Conservation (phyloP, 164 flowering plant genomes). For the Tinospora cordifolia region DNA sequence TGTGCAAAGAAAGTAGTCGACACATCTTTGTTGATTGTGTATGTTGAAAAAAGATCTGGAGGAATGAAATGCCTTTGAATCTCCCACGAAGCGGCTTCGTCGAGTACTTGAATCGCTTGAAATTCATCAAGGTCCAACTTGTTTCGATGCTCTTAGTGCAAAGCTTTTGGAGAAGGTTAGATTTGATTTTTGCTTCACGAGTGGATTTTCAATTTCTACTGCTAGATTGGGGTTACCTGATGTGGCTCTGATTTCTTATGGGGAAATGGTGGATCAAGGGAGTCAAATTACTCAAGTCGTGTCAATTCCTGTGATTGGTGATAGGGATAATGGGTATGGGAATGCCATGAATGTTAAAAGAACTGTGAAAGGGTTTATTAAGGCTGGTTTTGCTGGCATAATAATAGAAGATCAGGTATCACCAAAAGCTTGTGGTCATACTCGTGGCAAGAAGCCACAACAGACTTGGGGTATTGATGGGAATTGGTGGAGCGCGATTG, state of each 20-base stretch:
- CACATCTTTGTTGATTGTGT: too few relatives aligned
- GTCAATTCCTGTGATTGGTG: slow-evolving; percentile 91
- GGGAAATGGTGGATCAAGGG: slow-evolving; percentile 95
- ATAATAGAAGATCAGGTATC: slow-evolving; percentile 93
- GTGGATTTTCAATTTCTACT: slow-evolving; percentile 86
- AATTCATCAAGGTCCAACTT: slow-evolving; percentile 82
- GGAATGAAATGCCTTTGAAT: slow-evolving; percentile 1
- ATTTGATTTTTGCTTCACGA: slow-evolving; percentile 67
- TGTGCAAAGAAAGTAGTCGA: too few relatives aligned
- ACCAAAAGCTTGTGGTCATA: slow-evolving; percentile 98
- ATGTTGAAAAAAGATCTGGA: too few relatives aligned
- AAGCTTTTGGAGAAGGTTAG: slow-evolving; percentile 77
- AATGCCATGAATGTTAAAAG: slow-evolving; percentile 98
- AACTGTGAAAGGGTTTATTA: slow-evolving; percentile 79
- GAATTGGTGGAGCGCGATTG: too few relatives aligned
- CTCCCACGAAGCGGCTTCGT: slow-evolving; percentile 62
- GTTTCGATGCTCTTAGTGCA: slow-evolving; percentile 92
- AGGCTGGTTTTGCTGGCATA: slow-evolving; percentile 90
- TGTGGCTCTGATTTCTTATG: slow-evolving; percentile 76
- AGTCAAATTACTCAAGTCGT: slow-evolving; percentile 71
- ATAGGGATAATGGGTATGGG: slow-evolving; percentile 96
- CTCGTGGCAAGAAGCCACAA: slow-evolving; percentile 75
- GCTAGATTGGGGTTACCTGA: slow-evolving; percentile 87
- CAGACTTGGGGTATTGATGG: too few relatives aligned
- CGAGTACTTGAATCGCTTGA: slow-evolving; percentile 61